Base-by-base conservation (phyloP, 306 rosid genomes). In the Fragaria ananassa region DNA sequence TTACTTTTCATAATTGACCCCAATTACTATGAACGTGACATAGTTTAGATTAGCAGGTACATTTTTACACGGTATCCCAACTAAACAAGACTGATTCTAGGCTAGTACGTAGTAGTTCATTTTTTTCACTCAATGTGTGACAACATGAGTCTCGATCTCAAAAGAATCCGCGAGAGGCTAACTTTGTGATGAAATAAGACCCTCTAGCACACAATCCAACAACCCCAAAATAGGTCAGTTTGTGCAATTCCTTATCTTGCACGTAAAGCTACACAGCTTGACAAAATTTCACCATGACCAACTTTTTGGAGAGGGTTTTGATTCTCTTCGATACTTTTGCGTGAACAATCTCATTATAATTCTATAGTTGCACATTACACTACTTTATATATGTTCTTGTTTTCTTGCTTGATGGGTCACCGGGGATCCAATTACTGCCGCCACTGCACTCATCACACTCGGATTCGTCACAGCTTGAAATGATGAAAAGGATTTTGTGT, bases 351-450 rank as follows among this genome's bases (percentile, higher is more conserved):
- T 31, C 35, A 31, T 31, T 31, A 42, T 2, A 42, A 42, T 42
- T 42, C 11, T 2, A 58, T 58, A 1, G 46, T 71, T 71, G 76
- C 15, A 21, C 46, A 66, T 6, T n/a, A n/a, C 18, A 18, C 71
- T 1, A 19, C 77, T 74, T 74, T 60, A 17, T 44, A 9, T 39
- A 44, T 15, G 63, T 74, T 74, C 29, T 73, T 73, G 66, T 63
- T 41, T 64, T 8, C 68, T 72, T 49, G 57, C 67, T 75, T 69
- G 86, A 82, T 84, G 85, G 86, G 79, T 77, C 49, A 81, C 80
- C 76, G 86, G 85, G 89, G 89, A 67, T 82, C 86, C 82, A 79
- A 76, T 49, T 61, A 76, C 79, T 86, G 64, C 64, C 27, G 7
- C 27, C 17, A 44, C 47, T 44, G 47, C 12, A 44, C 12, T 10